Evolutionary conservation across 2,329 filamentous ascomycete genomes (phyloP), one percentile per base, ranked within the genome.

Genomic region (Dothistroma pini): DNA sequence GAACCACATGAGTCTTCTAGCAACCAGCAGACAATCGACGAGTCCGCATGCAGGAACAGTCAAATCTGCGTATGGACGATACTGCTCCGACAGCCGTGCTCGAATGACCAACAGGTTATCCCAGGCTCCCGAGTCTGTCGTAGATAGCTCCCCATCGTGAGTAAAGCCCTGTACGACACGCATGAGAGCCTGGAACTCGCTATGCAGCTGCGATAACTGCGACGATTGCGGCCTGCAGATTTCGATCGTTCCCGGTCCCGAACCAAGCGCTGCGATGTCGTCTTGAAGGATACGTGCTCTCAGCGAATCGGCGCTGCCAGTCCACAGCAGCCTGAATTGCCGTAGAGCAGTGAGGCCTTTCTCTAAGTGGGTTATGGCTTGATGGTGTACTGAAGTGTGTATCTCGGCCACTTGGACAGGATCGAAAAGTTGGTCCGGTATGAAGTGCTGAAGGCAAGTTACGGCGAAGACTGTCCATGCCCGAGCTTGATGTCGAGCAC

Each of bases 371-470:
- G 73, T 66, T 52, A 84, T 82, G 44, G 89, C 80, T 59, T 86
- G 79, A 19, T 78, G 72, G 70, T 88, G 82, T 22, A 84, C 77
- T 57, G 82, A 75, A 21, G 85, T 83, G 68, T 91, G 87, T 19
- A 96, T 83, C 56, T 80, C 79, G 7, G 83, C 76, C 54, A 78
- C 79, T 35, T 86, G 73, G 1, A 86, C 86, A 1, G 95, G 95
- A 74, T 99, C 95, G 69, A 93, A 95, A 3, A 89, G 84, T 66
- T 88, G 87, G 74, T 96, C 89, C 0, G 96, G 93, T 2, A 97
- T 86, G 71, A 93, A 97, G 2, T 97, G 81, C 63, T 84, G 84
- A 53, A 97, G 80, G 44, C 88, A 85, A 16, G 88, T 87, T 21
- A 93, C 76, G 1, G 90, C 88, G 62, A 96, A 86, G 55, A 89